phyloP scores from a whole-genome alignment of 768 basidiomycete genomes.

The Leccinum imitatum region DNA sequence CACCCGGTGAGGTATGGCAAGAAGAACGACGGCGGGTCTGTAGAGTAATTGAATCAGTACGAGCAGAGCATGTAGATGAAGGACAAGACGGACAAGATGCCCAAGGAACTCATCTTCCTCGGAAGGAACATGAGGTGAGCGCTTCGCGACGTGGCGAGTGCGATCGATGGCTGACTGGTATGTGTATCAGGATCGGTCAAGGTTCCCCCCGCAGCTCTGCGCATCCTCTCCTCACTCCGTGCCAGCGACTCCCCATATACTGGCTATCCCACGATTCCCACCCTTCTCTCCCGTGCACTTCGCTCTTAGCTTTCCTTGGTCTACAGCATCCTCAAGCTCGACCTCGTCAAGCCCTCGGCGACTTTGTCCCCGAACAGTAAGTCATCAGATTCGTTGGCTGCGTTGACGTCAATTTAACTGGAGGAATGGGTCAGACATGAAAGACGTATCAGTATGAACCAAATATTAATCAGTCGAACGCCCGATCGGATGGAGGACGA shows the following conservation, averaged over 20 bases:
- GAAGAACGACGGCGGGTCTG: constrained; percentile 5
- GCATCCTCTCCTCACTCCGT: no score
- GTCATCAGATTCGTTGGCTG: constrained; percentile 39
- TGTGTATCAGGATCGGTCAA: no score
- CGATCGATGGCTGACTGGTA: not conserved
- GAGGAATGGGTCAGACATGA: constrained; percentile 6
- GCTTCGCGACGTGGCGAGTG: not conserved
- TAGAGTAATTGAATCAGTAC: constrained; percentile 52
- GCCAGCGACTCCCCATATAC: no score
- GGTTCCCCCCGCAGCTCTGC: no score
- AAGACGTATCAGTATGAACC: not conserved
- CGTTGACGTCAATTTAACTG: constrained; percentile 77
- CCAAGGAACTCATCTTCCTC: constrained; percentile 72
- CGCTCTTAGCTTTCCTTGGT: no score
- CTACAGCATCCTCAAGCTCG: no score
- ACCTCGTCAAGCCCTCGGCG: no score
- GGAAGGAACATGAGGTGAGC: constrained; percentile 71
- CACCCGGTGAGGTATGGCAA: constrained; percentile 48
- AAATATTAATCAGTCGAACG: not conserved
- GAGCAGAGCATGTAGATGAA: constrained; percentile 71
- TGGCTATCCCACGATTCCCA: no score
- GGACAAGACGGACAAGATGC: constrained; percentile 71
- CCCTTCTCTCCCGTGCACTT: no score
- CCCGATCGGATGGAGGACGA: no score
- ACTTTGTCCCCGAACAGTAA: no score